Conservation (phyloP, 1,284 basidiomycete genomes). For the Fomitiporia mediterranea region DNA sequence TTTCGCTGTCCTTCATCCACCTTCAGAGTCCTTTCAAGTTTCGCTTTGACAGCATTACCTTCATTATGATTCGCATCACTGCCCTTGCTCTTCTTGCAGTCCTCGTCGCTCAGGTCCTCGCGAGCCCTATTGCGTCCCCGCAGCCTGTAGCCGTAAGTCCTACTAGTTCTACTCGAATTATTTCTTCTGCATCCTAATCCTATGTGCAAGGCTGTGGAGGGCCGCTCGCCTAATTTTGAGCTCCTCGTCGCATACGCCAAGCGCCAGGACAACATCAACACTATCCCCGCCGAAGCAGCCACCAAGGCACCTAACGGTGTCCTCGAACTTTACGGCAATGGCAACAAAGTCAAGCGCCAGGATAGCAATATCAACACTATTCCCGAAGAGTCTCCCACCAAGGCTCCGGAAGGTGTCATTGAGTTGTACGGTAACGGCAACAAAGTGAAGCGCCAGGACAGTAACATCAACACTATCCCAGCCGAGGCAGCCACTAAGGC, state of each 20-base stretch:
- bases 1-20: conserved; percentile 21
- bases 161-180: background rate
- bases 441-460: conserved; percentile 11
- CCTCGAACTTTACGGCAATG: conserved; percentile 22
- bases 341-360: conserved; percentile 19
- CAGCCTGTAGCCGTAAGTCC: conserved; percentile 34
- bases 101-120: conserved; percentile 42
- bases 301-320: conserved; percentile 25
- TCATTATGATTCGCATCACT: conserved; percentile 33
- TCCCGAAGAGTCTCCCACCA: conserved; percentile 32
- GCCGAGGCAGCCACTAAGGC: conserved; percentile 26
- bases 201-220: conserved; percentile 25
- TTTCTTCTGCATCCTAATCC: background rate
- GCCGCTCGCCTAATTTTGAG: conserved; percentile 33
- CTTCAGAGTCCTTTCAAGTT: conserved; percentile 10
- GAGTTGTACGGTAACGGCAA: conserved; percentile 17
- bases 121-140: conserved; percentile 39
- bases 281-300: conserved; percentile 25
- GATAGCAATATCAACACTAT: conserved; percentile 26
- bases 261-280: conserved; percentile 21
- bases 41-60: conserved; percentile 19
- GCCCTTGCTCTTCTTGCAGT: conserved; percentile 39
- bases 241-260: conserved; percentile 42
- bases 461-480: conserved; percentile 25
- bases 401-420: conserved; percentile 28